These are phyloP conservation scores for Crithidia acanthocephali DNA, from an alignment of 208 protist genomes.

Conservation along the genomic window DNA sequence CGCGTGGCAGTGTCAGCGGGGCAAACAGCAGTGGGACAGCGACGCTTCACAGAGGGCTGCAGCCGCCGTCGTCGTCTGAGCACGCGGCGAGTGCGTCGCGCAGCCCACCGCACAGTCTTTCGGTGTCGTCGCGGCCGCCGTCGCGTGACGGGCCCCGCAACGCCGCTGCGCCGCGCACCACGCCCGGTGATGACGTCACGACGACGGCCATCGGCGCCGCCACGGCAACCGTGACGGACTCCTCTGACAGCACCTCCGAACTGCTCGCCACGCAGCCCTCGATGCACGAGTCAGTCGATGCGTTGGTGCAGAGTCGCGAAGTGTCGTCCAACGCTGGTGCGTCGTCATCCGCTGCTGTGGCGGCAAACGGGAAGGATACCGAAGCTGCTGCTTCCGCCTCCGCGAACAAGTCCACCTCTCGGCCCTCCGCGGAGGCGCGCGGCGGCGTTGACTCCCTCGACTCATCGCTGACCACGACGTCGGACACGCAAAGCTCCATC, in stretches of 20 bases:
- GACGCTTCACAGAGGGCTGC: background rate
- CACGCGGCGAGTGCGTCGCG: background rate
- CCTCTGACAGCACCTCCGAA: background rate
- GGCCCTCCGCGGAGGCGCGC: background rate
- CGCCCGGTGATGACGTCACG: background rate
- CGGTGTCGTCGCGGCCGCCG: conserved; percentile 2
- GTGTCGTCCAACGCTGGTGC: background rate
- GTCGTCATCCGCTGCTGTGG: background rate
- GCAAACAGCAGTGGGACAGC: background rate
- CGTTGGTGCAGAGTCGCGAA: background rate
- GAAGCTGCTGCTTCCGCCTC: background rate
- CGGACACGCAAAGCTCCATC: background rate
- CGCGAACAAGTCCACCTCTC: background rate
- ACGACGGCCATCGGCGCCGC: background rate
- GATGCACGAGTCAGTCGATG: background rate
- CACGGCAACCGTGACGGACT: background rate
- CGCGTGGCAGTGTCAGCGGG: background rate
- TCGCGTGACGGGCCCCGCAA: conserved; percentile 10
- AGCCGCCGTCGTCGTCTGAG: background rate
- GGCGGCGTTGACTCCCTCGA: background rate
- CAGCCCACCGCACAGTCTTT: conserved; percentile 3
- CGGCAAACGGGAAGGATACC: background rate
- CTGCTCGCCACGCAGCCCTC: background rate
- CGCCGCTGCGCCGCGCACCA: background rate
- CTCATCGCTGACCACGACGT: conserved; percentile 10